Evolutionary conservation across 306 rosid genomes (phyloP), one percentile per base, ranked within the genome.

Genomic region (Cicer bijugum): DNA sequence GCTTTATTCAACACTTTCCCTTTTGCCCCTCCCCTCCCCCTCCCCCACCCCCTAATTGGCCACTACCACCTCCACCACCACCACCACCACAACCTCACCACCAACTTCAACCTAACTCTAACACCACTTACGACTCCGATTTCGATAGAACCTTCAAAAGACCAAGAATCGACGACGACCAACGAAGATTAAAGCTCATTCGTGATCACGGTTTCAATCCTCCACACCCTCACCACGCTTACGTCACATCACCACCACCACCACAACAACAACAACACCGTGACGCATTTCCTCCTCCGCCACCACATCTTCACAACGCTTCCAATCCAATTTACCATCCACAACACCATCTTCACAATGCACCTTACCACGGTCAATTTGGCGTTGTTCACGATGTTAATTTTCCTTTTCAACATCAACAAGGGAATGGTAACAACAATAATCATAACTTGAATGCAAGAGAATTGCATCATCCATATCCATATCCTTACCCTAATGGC

Each of bases 191-290:
- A 77, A 86, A 88, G 88, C 72, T 94, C 20, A 88, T 94, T 78
- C 99, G 91, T 6, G 99, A 94, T 63, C 97, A 94, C 81, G 99
- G 99, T 0, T 60, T 81, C 20, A 65, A 65, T 65, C 73, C 72
- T 9, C 84, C 72, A 57, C 40, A 23, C 12, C 63, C 63, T 19
- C 61, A 55, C 4, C 61, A 55, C n/a, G 61, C 61, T 19, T 55
- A 55, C 61, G 37, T 55, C 61, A 1, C 63, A 57, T 38, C 63
- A 2, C 67, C 67, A 0, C 55, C 14, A 10, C 67, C 55, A 5
- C 52, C 20, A 0, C 75, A 15, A 1, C 66, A 61, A 1, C 66
- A 61, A 1, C 68, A 64, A 47, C 57, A 45, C 63, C 62, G 2
- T 8, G 59, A 16, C 1, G 59, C 59, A 57, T 57, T 23, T 23